These are phyloP conservation scores for Pinus taeda DNA, from an alignment of 75 land plant genomes.

Conservation along the genomic window DNA sequence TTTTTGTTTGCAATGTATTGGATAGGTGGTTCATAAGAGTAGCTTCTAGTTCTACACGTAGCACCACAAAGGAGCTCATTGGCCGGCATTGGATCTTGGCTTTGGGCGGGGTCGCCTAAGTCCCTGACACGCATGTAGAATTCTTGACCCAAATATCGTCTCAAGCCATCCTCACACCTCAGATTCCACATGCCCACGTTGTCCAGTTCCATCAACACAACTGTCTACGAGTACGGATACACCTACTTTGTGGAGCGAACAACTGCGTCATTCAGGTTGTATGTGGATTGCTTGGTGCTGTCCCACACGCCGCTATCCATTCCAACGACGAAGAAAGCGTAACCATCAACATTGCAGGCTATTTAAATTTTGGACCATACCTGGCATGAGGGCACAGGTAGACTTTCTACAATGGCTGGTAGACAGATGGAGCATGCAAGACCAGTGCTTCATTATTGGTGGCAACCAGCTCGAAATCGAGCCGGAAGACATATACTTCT, in stretches of 20 bases:
- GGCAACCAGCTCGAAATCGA: too few relatives aligned
- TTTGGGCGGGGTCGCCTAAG: neutral
- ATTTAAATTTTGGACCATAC: too few relatives aligned
- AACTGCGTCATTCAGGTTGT: slow-evolving; percentile 63
- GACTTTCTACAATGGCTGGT: too few relatives aligned
- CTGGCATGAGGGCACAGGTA: too few relatives aligned
- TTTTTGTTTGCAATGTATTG: too few relatives aligned
- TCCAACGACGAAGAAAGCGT: too few relatives aligned
- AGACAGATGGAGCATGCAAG: too few relatives aligned
- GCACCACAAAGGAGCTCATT: slow-evolving; percentile 4
- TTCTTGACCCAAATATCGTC: slow-evolving; percentile 41
- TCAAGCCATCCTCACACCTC: slow-evolving; percentile 20
- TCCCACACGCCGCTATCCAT: slow-evolving; percentile 60
- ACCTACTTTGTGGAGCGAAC: slow-evolving; percentile 50
- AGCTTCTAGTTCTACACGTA: too few relatives aligned
- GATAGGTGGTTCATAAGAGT: too few relatives aligned
- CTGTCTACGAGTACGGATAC: slow-evolving; percentile 31
- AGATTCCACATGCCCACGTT: slow-evolving; percentile 41
- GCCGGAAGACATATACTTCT: too few relatives aligned
- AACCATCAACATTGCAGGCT: too few relatives aligned
- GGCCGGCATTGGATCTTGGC: neutral
- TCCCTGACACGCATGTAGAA: slow-evolving; percentile 26
- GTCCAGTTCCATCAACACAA: slow-evolving; percentile 31
- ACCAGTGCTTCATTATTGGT: too few relatives aligned
- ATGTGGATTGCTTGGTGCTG: slow-evolving; percentile 25